Evolutionary conservation across 177 flowering plant species (phyloP).

Genomic region (Vitis hybrid): DNA sequence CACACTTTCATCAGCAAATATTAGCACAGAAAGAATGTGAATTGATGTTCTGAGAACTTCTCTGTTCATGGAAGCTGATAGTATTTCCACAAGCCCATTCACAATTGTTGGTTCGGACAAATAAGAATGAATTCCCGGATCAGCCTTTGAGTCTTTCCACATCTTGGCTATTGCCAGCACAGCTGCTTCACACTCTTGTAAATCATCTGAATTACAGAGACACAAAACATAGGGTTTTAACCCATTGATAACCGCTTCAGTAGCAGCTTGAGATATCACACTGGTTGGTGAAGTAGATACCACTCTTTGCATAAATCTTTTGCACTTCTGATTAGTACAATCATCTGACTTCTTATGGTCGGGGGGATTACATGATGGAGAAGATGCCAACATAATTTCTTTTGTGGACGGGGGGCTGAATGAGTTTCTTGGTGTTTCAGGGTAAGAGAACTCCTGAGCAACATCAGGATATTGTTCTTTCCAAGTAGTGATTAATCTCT

Average conservation of each 20-base stretch:
- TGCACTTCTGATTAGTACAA: slow-evolving; percentile 23
- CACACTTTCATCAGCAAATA: slow-evolving; percentile 52
- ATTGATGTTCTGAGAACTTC: slow-evolving; percentile 61
- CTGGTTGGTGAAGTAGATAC: slow-evolving; percentile 61
- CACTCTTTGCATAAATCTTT: slow-evolving; percentile 39
- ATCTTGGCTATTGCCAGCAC: slow-evolving; percentile 51
- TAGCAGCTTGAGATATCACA: slow-evolving; percentile 74
- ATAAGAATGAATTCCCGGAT: slow-evolving; percentile 53
- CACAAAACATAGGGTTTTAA: slow-evolving; percentile 55
- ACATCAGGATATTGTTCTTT: slow-evolving; percentile 73
- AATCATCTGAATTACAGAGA: slow-evolving; percentile 64
- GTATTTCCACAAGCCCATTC: slow-evolving; percentile 67
- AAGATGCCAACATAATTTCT: slow-evolving; percentile 26
- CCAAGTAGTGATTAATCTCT: slow-evolving; percentile 73
- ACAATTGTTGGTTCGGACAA: slow-evolving; percentile 56
- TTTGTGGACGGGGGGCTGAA: slow-evolving; percentile 23
- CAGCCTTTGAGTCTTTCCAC: slow-evolving; percentile 62
- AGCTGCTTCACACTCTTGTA: slow-evolving; percentile 73
- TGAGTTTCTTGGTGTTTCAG: slow-evolving; percentile 51
- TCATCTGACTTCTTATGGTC: slow-evolving; percentile 20
- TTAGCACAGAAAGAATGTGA: slow-evolving; percentile 63
- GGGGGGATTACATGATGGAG: slow-evolving; percentile 22
- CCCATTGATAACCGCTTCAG: slow-evolving; percentile 54
- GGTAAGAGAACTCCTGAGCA: slow-evolving; percentile 55
- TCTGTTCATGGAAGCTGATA: slow-evolving; percentile 54